phyloP scores from a whole-genome alignment of 2,329 filamentous ascomycete genomes.

The Talaromyces sp. region DNA sequence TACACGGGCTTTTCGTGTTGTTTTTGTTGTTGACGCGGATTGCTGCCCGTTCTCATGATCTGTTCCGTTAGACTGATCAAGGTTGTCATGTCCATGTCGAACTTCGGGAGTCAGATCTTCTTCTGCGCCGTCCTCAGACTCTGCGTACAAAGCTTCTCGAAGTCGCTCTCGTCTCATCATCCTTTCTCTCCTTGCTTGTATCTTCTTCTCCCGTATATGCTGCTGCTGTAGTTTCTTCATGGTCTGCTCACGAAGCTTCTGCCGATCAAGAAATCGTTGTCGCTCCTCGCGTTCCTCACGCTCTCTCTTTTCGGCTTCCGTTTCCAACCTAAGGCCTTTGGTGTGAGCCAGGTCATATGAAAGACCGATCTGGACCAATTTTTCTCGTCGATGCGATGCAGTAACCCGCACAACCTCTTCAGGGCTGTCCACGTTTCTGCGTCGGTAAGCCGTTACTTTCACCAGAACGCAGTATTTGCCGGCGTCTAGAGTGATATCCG shows the following conservation, averaged over 20 bases:
- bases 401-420: slow-evolving; percentile 64
- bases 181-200: slow-evolving; percentile 27
- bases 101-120: neutral
- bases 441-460: slow-evolving; percentile 65
- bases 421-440: slow-evolving; percentile 47
- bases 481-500: slow-evolving; percentile 68
- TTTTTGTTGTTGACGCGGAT: neutral
- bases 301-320: slow-evolving; percentile 30
- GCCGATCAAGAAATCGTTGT: slow-evolving; percentile 29
- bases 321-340: slow-evolving; percentile 36
- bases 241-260: slow-evolving; percentile 35
- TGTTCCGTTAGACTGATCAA: neutral
- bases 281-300: slow-evolving; percentile 35
- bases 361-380: slow-evolving; percentile 53
- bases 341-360: slow-evolving; percentile 45
- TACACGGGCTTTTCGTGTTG: neutral
- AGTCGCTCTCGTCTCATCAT: slow-evolving; percentile 24
- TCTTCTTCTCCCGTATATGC: slow-evolving; percentile 38
- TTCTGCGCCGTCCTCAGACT: neutral
- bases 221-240: slow-evolving; percentile 37
- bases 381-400: slow-evolving; percentile 62
- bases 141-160: neutral
- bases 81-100: neutral
- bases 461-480: slow-evolving; percentile 72
- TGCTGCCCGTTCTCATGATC: neutral